These are phyloP conservation scores for Mortierella sp. DNA, from an alignment of 371 early-diverging fungal genomes.

Conservation along the genomic window DNA sequence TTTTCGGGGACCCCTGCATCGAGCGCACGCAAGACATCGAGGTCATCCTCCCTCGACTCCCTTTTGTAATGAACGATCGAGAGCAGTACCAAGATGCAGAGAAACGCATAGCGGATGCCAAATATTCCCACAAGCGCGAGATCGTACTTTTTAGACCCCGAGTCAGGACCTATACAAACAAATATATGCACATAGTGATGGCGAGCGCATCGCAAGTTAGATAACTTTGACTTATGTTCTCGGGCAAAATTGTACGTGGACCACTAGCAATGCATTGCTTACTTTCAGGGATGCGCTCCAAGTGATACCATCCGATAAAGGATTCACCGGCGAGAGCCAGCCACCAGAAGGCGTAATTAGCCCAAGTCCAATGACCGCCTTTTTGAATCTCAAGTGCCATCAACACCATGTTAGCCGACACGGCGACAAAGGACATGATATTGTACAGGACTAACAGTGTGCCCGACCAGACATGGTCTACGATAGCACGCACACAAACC, in stretches of 20 bases:
- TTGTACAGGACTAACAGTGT: conserved; percentile 35
- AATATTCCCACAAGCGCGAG: conserved; percentile 22
- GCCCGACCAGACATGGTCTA: conserved; percentile 47
- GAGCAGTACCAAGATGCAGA: conserved; percentile 16
- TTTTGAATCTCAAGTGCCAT: conserved; percentile 32
- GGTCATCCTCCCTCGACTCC: conserved; percentile 31
- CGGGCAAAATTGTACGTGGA: no score
- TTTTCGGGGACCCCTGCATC: conserved; percentile 27
- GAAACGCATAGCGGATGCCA: conserved; percentile 18
- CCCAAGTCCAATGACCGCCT: conserved; percentile 52
- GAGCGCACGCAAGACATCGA: conserved; percentile 37
- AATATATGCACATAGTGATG: no score
- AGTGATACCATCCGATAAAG: conserved; percentile 31
- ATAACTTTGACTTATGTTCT: no score
- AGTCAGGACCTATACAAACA: background rate
- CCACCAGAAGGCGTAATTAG: conserved; percentile 51
- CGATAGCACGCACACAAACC: conserved; percentile 31
- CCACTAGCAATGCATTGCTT: background rate
- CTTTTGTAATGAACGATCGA: conserved; percentile 23
- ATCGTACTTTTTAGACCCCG: conserved; percentile 8
- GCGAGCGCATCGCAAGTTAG: no score
- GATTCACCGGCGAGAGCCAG: conserved; percentile 40
- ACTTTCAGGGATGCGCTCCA: conserved; percentile 18
- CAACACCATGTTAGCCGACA: conserved; percentile 23
- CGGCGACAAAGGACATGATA: conserved; percentile 24